Base-by-base conservation (phyloP, 441 rosid genomes). In the Melastoma candidum region DNA sequence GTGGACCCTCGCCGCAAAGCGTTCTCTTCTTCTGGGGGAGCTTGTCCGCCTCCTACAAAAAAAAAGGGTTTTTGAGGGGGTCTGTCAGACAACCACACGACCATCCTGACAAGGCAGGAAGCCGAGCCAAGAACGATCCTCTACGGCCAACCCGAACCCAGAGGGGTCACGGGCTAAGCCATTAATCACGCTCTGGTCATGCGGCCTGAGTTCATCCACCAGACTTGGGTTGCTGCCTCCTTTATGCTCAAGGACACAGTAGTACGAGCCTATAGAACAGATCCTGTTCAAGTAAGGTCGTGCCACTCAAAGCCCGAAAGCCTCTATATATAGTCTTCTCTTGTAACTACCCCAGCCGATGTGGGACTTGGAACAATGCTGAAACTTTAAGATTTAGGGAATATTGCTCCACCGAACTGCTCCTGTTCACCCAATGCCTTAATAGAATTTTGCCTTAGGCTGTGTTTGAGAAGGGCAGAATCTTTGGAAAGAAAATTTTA, bases 201-300 rank as follows among this genome's bases (percentile, higher is more conserved):
- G 41, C 32, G 27, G 41, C 53, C 26, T 3, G 0, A 0, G 0
- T 53, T 61, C 48, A 61, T 61, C 58, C 47, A 47, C 53, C 53
- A 47, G 58, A 53, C 59, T 53, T 47, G 0, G 1, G 26, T 25
- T 61, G 48, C 53, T 47, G 53, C 47, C 59, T 53, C 59, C 58
- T 53, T 53, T 9, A 53, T 10, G 12, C 36, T 52, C 44, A 32
- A 60, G 64, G 58, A 60, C 2, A 46, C 39, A 46, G 51, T 27
- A 39, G 52, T 12, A 53, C 44, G 58, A 53, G 39, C 54, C 58
- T 60, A 60, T 53, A 53, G 64, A 61, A 53, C 64, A 60, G 51
- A 46, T 60, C 64, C 58, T 52, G 64, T 60, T 60, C 64, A 60
- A 60, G 64, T 60, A 60, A 60, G 58, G 53, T 53, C 64, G 53